Base-by-base conservation (phyloP, 108 stramenopile species). In the Cyclostephanos invisitatus region DNA sequence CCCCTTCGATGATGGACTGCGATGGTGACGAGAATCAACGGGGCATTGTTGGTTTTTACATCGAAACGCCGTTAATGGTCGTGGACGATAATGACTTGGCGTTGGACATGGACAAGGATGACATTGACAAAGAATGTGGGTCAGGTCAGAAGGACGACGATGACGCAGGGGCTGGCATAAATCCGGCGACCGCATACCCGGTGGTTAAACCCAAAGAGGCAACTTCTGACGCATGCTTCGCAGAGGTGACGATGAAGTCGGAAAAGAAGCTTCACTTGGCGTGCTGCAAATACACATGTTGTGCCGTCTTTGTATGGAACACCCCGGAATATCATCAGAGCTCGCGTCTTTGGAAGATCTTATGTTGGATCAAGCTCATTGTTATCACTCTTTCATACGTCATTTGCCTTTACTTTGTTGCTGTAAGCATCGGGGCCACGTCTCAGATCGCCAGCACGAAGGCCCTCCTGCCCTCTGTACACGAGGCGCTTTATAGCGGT, bases 361-460 rank as follows among this genome's bases (percentile, higher is more conserved):
- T 74, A 12, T 48, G 42, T 9, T 80, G 79, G 79, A 28, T 66
- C 51, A 80, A 80, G 53, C 22, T 73, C 32, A 47, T 80, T 20
- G 51, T 80, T 38, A 59, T 80, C 18, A 32, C 56, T 14, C 6
- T 74, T 10, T 24, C 73, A 8, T 67, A 84, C 44, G 14, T 72
- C 14, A 37, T 82, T 32, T 81, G 56, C 49, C 38, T 83, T n/a
- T 83, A 75, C 61, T 80, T 84, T 35, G 62, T 71, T n/a, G 66
- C 70, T 3, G 73, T 86, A 29, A 60, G 48, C 46, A 82, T 86
- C 47, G 77, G 77, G 1, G 86, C 86, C 18, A 84, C 80, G 5
- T 18, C 55, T 11, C 83, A 86, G 62, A 24, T 62, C 0, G 56
- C 61, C 2, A 44, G 9, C 25, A 71, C 73, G 1, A 68, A 18